phyloP scores from a whole-genome alignment of 495 filamentous ascomycete species.

The Glonium stellatum region DNA sequence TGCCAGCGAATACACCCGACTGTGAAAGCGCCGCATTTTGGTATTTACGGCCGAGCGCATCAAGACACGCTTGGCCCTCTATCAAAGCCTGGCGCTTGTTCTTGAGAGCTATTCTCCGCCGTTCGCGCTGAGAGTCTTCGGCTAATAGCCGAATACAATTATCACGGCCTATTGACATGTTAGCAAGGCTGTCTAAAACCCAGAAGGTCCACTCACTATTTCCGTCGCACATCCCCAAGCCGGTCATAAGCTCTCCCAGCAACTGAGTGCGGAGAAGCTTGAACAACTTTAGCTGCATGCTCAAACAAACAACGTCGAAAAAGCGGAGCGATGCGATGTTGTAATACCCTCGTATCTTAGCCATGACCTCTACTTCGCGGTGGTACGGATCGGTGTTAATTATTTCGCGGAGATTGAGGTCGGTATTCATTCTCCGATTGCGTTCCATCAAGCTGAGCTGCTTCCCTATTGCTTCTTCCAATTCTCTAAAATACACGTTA shows the following conservation, averaged over 20 bases:
- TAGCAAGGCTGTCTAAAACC: background rate
- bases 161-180: constrained; percentile 31
- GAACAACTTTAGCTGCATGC: constrained; percentile 44
- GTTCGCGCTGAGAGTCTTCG: constrained; percentile 44
- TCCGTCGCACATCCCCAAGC: constrained; percentile 35
- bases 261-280: constrained; percentile 39
- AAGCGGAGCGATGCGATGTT: constrained; percentile 46
- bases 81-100: constrained; percentile 42
- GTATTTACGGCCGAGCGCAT: constrained; percentile 11
- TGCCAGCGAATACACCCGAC: no score
- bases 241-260: constrained; percentile 31
- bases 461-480: background rate
- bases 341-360: constrained; percentile 47
- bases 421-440: background rate
- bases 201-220: constrained; percentile 12
- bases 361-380: constrained; percentile 47
- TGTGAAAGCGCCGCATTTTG: background rate
- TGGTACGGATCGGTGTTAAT: constrained; percentile 39
- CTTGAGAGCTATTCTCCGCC: constrained; percentile 35
- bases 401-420: constrained; percentile 12
- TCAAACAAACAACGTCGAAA: constrained; percentile 44
- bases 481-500: constrained; percentile 13
- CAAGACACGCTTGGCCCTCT: constrained; percentile 42
- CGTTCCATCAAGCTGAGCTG: background rate
- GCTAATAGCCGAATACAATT: constrained; percentile 44